Base-by-base conservation (phyloP, 331 rosid genomes). In the Rosa hybrid region DNA sequence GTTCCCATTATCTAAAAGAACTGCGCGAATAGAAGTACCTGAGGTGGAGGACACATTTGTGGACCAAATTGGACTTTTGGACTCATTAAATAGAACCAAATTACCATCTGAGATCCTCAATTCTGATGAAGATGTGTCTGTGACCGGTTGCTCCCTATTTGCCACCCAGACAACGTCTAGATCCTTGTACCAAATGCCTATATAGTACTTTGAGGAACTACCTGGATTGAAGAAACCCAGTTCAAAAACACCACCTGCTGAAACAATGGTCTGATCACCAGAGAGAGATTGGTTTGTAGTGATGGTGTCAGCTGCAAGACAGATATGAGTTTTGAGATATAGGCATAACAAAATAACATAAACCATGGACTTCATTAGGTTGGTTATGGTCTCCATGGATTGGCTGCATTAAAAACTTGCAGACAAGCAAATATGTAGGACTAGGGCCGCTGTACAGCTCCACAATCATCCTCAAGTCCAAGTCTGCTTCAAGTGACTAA, bases 111-210 rank as follows among this genome's bases (percentile, higher is more conserved):
- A 71, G 20, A 87, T 62, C 64, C 30, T 80, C 11, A 84, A 67
- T 3, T 2, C n/a, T 20, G 90, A 82, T 23, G 75, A 27, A 27
- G 30, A 80, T 57, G 10, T 51, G 16, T 51, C 8, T 0, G 16
- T 14, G n/a, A 51, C 21, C 13, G 90, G 88, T 13, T 57, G 45
- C 21, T 82, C 90, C 69, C 90, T 87, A 27, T 87, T 87, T 18
- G 90, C 90, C 70, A 87, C 88, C 90, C 86, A 87, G 45, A 84
- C 86, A 16, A 70, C 51, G 30, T 72, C 3, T 30, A 27, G 30
- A 27, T 27, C 30, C n/a, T 89, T 85, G 87, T 93, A 91, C 97
- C 95, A 87, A 30, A 88, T 86, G 75, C 98, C 92, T 72, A 91
- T 86, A 70, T 90, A 93, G 76, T 77, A 80, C 8, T 86, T 90